phyloP scores from a whole-genome alignment of 805 yeast species.

The Clavispora santaluciae region DNA sequence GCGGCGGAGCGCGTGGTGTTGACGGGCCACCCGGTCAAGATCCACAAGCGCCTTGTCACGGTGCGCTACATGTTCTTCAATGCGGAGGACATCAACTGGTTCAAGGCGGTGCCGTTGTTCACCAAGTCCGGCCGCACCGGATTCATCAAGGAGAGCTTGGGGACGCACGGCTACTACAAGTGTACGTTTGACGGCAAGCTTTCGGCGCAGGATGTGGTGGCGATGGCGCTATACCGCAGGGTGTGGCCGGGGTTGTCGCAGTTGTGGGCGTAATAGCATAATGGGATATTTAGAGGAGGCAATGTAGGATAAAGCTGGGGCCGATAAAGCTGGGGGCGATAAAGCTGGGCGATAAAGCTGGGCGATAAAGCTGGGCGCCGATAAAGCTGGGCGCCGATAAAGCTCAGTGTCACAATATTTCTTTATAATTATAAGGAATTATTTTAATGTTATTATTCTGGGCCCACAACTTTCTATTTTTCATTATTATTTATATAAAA shows the following conservation, averaged over 20 bases:
- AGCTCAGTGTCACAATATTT: too few relatives aligned
- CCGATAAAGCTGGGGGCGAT: not conserved
- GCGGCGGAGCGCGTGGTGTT: conserved; percentile 83
- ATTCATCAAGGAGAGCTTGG: conserved; percentile 88
- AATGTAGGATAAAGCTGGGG: not conserved
- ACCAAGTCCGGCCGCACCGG: conserved; percentile 93
- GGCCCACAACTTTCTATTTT: too few relatives aligned
- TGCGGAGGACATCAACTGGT: conserved; percentile 81
- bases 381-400: too few relatives aligned
- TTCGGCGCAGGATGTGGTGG: conserved; percentile 87
- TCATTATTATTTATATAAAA: too few relatives aligned
- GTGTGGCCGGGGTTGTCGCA: conserved; percentile 72
- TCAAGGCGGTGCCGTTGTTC: conserved; percentile 86
- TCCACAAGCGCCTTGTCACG: conserved; percentile 88
- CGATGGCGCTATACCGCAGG: conserved; percentile 90
- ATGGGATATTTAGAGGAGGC: not conserved
- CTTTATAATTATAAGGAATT: too few relatives aligned
- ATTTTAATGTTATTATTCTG: too few relatives aligned
- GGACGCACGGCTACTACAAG: conserved; percentile 97
- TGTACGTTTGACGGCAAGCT: conserved; percentile 90
- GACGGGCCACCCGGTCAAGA: conserved; percentile 93
- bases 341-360: too few relatives aligned
- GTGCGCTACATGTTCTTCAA: conserved; percentile 97
- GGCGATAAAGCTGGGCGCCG: too few relatives aligned
- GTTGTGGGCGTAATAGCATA: conserved; percentile 18